These are phyloP conservation scores for Ogataea saltuana DNA, from an alignment of 805 yeast species.

Conservation along the genomic window DNA sequence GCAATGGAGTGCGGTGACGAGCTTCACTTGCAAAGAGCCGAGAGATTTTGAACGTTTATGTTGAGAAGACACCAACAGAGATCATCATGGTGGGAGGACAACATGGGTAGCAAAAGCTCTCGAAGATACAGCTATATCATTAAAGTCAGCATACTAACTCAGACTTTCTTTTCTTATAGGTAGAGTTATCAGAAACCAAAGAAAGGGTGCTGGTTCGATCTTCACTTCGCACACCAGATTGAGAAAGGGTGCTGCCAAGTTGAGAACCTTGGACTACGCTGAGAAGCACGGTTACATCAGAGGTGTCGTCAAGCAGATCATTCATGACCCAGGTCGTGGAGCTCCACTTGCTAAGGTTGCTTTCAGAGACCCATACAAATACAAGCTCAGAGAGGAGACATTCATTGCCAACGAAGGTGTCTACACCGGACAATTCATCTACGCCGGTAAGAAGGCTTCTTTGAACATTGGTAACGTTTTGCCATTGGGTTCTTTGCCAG, in stretches of 20 bases:
- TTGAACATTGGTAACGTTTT: slow-evolving; percentile 95
- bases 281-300: slow-evolving; percentile 99
- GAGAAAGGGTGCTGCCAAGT: slow-evolving; percentile 99
- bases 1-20: no score
- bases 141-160: slow-evolving; percentile 5
- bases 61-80: no score
- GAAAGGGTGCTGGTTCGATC: slow-evolving; percentile 99
- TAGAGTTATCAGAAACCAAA: slow-evolving; percentile 99
- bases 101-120: neutral
- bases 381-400: slow-evolving; percentile 96
- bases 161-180: slow-evolving; percentile 47
- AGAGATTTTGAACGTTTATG: no score
- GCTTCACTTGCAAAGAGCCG: no score
- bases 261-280: slow-evolving; percentile 98
- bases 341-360: slow-evolving; percentile 99
- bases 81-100: no score
- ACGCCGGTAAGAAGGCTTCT: slow-evolving; percentile 98
- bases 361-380: slow-evolving; percentile 99
- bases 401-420: slow-evolving; percentile 99
- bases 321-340: slow-evolving; percentile 99
- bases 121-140: no score
- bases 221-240: slow-evolving; percentile 99
- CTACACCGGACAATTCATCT: slow-evolving; percentile 98
- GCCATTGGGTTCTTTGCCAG: slow-evolving; percentile 97
- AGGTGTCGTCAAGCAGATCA: slow-evolving; percentile 97